Base-by-base conservation (phyloP, 1,284 basidiomycete species). In the Pseudozyma thailandica region DNA sequence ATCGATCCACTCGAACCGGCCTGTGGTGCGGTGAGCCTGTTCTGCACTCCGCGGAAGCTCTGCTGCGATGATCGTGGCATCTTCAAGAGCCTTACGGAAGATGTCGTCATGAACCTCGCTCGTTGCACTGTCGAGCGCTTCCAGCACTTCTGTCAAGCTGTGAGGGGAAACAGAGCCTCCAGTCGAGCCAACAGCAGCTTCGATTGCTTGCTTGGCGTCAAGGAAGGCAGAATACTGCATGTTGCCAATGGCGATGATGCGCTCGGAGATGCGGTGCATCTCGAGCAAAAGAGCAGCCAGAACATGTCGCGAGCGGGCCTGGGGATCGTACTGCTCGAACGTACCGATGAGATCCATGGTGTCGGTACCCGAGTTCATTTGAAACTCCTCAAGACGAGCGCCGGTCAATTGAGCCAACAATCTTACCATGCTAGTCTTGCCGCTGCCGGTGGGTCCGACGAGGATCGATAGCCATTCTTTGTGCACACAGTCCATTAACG, bases 1-100 rank as follows among this genome's bases (percentile, higher is more conserved):
- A 80, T 99, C 95, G 10, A 93, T 87, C 96, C 97, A 99, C 76
- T 92, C 91, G 81, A 99, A 97, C 16, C 88, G 87, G 18, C 90
- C 90, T 0, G 82, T 54, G 9, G 66, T 18, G 10, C 18, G 18
- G 25, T 52, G 44, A 6, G 49, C 12, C 37, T 55, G 44, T 6
- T 26, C 23, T 4, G 49, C 12, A 30, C 27, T 41, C 21, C 59
- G 55, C 42, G 30, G 28, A 30, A 41, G 13, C 25, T 65, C 50
- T 6, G 28, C 7, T 0, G 37, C 43, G 3, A 43, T 20, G 21
- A 59, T 44, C 43, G 28, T 42, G 12, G 65, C 58, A 18, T 52
- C 48, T 16, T 56, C 57, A 3, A 60, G 37, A 12, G 63, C 49
- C n/a, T 23, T 41, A 6, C 25, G 2, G n/a, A 62, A 37, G 3